Base-by-base conservation (phyloP, 1,139 yeast genomes). In the Diutina neorugosa region DNA sequence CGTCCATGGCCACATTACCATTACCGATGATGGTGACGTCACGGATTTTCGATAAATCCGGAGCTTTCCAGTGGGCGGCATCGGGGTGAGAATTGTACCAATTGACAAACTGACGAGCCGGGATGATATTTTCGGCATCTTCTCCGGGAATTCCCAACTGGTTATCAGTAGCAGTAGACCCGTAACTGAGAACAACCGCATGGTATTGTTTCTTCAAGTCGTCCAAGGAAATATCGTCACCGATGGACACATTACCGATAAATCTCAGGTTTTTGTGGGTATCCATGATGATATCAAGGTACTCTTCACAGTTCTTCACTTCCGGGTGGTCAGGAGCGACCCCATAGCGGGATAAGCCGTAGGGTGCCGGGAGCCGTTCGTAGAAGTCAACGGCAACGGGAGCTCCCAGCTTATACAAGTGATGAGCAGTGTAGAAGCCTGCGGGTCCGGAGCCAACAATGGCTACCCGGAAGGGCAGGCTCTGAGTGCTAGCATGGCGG, bases 291-390 rank as follows among this genome's bases (percentile, higher is more conserved):
- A 82, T 81, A 6, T 76, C 76, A 63, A 94, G 83, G 54, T 90
- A 84, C 23, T 86, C 94, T 65, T 89, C 90, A 62, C 94, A 86
- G 57, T 82, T 83, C 65, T 93, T 93, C 43, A 93, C 98, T 63
- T 93, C 98, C 0, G 97, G 96, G 66, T 93, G 98, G 68, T 93
- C 99, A 1, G 99, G 99, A 0, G 98, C 98, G n/a, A 93, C 98
- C 1, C 99, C 99, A 63, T 81, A 91, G 48, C 99, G 69, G 52
- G 93, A 83, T 43, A 93, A 72, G 0, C 99, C 99, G 68, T 78
- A 93, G 0, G 98, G 98, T 2, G 91, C 83, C 0, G 98, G 96
- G 42, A 85, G 70, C 55, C 82, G 75, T 62, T 93, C 99, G 70
- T 83, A 90, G 60, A 86, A 70, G 56, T 84, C 86, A 12, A 83